Conservation (phyloP, 495 filamentous ascomycete species). For the Talaromyces nanjingensis region DNA sequence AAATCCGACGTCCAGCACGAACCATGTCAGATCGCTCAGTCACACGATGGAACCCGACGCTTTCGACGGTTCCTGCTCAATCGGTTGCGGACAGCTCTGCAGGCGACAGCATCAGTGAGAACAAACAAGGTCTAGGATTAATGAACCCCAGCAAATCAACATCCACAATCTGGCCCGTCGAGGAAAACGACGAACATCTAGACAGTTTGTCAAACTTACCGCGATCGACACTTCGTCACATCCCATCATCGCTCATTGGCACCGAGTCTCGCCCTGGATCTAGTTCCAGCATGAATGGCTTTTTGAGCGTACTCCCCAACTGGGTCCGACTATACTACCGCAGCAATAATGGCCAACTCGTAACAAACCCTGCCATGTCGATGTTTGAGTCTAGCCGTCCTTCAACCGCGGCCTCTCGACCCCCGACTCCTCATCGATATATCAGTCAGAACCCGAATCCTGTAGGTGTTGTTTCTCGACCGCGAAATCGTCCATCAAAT, state of each 20-base stretch:
- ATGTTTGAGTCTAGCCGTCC: slow-evolving; percentile 23
- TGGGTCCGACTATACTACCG: slow-evolving; percentile 45
- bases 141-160: slow-evolving; percentile 18
- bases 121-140: slow-evolving; percentile 10
- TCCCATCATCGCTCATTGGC: slow-evolving; percentile 6
- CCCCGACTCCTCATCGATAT: slow-evolving; percentile 6
- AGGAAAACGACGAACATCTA: slow-evolving; percentile 31
- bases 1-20: slow-evolving; percentile 17
- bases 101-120: slow-evolving; percentile 13
- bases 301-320: slow-evolving; percentile 44
- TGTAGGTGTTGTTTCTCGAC: slow-evolving; percentile 39
- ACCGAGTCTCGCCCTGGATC: slow-evolving; percentile 21
- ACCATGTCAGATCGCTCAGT: slow-evolving; percentile 30
- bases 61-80: slow-evolving; percentile 64
- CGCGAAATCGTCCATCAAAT: slow-evolving; percentile 41
- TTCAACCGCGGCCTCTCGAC: slow-evolving; percentile 9
- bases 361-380: slow-evolving; percentile 24
- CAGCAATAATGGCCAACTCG: slow-evolving; percentile 25
- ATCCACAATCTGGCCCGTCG: slow-evolving; percentile 42
- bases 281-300: slow-evolving; percentile 44
- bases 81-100: background rate
- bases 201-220: slow-evolving; percentile 39
- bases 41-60: slow-evolving; percentile 63
- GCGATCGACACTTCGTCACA: slow-evolving; percentile 18
- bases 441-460: slow-evolving; percentile 3